Percentiles rank a stretch among this genome's conserved stretches.
These are phyloP conservation scores for Pleurotus sapidus DNA, from an alignment of 768 basidiomycete genomes.

Conservation along the genomic window DNA sequence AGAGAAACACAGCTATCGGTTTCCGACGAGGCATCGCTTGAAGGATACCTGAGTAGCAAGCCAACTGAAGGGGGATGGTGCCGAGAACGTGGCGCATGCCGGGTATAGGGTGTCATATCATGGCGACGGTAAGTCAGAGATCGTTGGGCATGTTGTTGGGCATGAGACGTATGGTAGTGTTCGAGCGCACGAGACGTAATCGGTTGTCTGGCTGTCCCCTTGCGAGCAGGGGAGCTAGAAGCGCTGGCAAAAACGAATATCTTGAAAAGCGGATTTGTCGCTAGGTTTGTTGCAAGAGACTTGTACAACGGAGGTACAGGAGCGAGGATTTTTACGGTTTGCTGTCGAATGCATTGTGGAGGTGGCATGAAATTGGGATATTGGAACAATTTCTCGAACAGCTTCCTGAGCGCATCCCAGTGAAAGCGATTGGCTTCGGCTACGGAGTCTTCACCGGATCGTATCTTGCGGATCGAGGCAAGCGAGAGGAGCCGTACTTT, in stretches of 20 bases:
- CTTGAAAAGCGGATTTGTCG: not conserved
- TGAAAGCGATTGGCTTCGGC: slow-evolving; percentile 14
- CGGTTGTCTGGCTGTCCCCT: not conserved
- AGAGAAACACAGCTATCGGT: not conserved
- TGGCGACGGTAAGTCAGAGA: not conserved
- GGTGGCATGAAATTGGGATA: slow-evolving; percentile 4
- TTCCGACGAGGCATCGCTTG: slow-evolving; percentile 5
- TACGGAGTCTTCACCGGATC: not conserved
- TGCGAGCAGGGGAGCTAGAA: not conserved
- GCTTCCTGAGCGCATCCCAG: slow-evolving; percentile 21
- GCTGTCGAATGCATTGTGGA: slow-evolving; percentile 6
- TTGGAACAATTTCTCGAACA: slow-evolving; percentile 22
- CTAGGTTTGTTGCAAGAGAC: slow-evolving; percentile 1
- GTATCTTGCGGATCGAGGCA: slow-evolving; percentile 3
- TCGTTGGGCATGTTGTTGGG: not conserved
- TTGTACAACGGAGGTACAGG: slow-evolving; percentile 12
- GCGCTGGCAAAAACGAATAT: not conserved
- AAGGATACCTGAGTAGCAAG: not conserved
- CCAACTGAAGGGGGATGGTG: not conserved
- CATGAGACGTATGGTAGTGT: not conserved
- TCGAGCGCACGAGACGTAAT: not conserved
- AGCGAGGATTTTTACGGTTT: slow-evolving; percentile 9
- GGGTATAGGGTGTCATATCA: not conserved
- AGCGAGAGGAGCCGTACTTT: slow-evolving; percentile 5
- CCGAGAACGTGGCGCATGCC: not conserved